Percentiles rank a stretch among this genome's conserved stretches.
Conservation (phyloP, 108 stramenopile species). For the Tribonema minus region DNA sequence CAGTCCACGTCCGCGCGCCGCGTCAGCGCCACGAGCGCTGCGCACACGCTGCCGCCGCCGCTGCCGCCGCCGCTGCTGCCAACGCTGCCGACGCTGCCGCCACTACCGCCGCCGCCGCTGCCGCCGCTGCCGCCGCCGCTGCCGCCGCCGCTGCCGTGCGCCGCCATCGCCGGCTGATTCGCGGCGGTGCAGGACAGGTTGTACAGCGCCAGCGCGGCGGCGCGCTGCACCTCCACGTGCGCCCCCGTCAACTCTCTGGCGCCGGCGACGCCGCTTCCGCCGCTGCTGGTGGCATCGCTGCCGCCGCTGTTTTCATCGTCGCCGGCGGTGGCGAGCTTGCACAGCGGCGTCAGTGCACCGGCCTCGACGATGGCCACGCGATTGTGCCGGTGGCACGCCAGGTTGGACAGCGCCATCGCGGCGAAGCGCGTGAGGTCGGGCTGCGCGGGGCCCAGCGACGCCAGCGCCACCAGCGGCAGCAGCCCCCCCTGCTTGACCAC, state of each 20-base stretch:
- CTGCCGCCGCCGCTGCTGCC: constrained; percentile 14
- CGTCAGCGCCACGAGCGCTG: constrained; percentile 57
- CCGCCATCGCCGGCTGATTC: constrained; percentile 60
- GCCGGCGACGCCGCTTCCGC: not conserved
- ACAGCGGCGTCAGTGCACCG: constrained; percentile 54
- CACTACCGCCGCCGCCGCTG: constrained; percentile 61
- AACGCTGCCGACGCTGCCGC: constrained; percentile 37
- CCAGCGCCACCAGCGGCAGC: constrained; percentile 49
- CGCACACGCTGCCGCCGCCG: constrained; percentile 15
- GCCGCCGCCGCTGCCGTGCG: not conserved
- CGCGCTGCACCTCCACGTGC: constrained; percentile 57
- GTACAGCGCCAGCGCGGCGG: constrained; percentile 70
- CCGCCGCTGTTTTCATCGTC: not conserved
- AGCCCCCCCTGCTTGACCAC: constrained; percentile 58
- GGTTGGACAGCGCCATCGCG: constrained; percentile 68
- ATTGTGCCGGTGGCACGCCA: constrained; percentile 61
- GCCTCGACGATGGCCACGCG: constrained; percentile 53
- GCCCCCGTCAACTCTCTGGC: not conserved
- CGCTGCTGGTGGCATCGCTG: not conserved
- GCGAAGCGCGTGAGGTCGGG: constrained; percentile 54
- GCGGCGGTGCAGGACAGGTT: constrained; percentile 70
- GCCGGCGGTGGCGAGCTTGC: constrained; percentile 32
- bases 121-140: not conserved
- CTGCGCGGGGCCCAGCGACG: constrained; percentile 40
- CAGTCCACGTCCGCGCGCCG: constrained; percentile 60